These are phyloP conservation scores for Fallopia convolvulus DNA, from an alignment of 148 eudicot genomes.

Conservation along the genomic window DNA sequence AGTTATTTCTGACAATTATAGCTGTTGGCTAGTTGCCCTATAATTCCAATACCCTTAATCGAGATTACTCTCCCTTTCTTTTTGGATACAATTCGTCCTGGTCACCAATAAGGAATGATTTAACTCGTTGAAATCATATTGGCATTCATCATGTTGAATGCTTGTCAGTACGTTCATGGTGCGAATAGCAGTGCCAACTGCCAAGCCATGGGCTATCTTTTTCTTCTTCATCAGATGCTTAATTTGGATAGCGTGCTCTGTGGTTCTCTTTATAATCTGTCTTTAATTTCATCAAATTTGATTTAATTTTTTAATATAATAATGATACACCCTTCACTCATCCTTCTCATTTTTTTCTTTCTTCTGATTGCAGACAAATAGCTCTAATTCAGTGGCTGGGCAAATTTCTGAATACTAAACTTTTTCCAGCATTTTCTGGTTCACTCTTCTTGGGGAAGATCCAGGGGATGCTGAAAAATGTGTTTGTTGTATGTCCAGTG, in stretches of 20 bases:
- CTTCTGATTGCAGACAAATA: conserved; percentile 9
- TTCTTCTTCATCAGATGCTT: not conserved
- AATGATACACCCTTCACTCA: not conserved
- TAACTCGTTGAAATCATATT: not conserved
- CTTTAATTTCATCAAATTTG: not conserved
- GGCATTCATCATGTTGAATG: not conserved
- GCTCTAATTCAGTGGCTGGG: not conserved
- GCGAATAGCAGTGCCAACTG: not conserved
- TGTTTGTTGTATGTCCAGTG: conserved; percentile 3
- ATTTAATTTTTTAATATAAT: not conserved
- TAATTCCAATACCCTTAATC: not conserved
- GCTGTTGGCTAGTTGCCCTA: not conserved
- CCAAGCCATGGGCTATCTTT: not conserved
- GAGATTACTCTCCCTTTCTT: not conserved
- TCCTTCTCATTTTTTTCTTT: not conserved
- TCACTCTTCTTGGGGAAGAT: not conserved
- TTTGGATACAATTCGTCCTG: not conserved
- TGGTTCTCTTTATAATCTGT: not conserved
- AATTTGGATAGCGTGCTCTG: not conserved
- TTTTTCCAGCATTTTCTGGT: conserved; percentile 7
- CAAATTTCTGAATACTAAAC: not conserved
- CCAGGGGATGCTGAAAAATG: conserved; percentile 19
- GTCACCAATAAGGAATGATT: not conserved
- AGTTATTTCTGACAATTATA: not conserved
- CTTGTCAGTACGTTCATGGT: not conserved